These are phyloP conservation scores for Yamadazyma diospyri DNA, from an alignment of 1,139 yeast species.

Conservation along the genomic window DNA sequence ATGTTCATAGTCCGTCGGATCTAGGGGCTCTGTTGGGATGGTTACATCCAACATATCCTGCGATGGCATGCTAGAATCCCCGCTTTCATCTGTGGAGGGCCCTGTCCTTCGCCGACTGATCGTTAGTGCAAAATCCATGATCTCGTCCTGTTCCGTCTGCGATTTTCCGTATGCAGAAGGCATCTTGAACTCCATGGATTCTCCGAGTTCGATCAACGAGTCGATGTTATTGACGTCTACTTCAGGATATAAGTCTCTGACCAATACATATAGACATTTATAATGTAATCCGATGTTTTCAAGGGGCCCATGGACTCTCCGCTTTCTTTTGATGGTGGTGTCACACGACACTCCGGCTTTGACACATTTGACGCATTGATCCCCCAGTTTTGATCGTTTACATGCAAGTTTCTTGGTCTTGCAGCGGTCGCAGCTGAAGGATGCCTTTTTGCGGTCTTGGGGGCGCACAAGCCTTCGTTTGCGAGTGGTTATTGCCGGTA, in stretches of 20 bases:
- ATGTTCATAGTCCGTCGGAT: background rate
- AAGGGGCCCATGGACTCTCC: conserved; percentile 32
- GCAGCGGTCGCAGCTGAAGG: conserved; percentile 44
- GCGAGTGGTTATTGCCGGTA: conserved; percentile 2
- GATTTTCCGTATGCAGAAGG: conserved; percentile 17
- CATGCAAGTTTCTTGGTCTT: conserved; percentile 40
- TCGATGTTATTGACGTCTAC: conserved; percentile 35
- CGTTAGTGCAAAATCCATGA: conserved; percentile 3
- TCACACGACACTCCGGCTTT: conserved; percentile 33
- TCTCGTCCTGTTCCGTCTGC: conserved; percentile 5
- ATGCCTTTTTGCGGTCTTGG: conserved; percentile 18
- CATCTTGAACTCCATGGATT: conserved; percentile 31
- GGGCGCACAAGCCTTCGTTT: conserved; percentile 5
- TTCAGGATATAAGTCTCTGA: conserved; percentile 37
- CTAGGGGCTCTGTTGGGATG: background rate
- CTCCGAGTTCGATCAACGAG: conserved; percentile 31
- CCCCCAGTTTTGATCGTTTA: conserved; percentile 17
- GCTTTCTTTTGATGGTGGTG: conserved; percentile 20
- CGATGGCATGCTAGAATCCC: background rate
- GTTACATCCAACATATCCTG: background rate
- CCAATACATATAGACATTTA: conserved; percentile 30
- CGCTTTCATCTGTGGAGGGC: background rate
- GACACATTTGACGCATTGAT: conserved; percentile 29
- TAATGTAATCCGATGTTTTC: conserved; percentile 39
- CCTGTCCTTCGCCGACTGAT: background rate